Conservation (phyloP, 768 basidiomycete genomes). For the Tricholoma terreum region DNA sequence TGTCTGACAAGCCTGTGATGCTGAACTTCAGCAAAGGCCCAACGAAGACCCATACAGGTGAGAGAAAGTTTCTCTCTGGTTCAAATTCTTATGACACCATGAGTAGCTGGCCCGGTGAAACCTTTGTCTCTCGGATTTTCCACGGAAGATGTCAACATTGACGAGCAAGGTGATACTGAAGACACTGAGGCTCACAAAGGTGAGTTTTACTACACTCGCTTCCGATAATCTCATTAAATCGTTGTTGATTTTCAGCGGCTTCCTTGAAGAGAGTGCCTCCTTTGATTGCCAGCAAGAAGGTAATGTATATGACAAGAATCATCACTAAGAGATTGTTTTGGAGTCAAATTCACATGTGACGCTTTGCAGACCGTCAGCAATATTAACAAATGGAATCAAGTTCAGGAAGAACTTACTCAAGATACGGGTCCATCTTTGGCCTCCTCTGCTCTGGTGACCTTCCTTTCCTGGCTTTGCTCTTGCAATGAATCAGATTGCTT, state of each 20-base stretch:
- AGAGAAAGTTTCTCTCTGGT: neutral
- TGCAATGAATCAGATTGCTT: constrained; percentile 17
- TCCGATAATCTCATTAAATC: neutral
- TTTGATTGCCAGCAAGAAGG: constrained; percentile 84
- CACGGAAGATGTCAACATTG: constrained; percentile 52
- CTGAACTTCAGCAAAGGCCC: constrained; percentile 65
- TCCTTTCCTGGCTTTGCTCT: constrained; percentile 25
- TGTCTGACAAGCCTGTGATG: constrained; percentile 80
- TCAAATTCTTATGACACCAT: constrained; percentile 6
- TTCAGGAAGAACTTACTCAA: constrained; percentile 80
- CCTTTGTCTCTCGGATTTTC: constrained; percentile 62
- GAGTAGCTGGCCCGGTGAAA: constrained; percentile 24
- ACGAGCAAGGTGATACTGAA: constrained; percentile 42
- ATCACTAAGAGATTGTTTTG: neutral
- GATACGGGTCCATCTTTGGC: constrained; percentile 26
- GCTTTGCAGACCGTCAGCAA: constrained; percentile 72
- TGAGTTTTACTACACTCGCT: constrained; percentile 26
- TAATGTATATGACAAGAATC: constrained; percentile 24
- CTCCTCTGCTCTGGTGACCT: constrained; percentile 32
- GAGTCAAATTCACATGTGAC: constrained; percentile 7
- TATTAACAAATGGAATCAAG: constrained; percentile 97
- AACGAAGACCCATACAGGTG: constrained; percentile 30
- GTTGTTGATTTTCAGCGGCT: constrained; percentile 19
- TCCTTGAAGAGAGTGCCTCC: constrained; percentile 75
- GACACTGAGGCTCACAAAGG: constrained; percentile 51